Base-by-base conservation (phyloP, 2,329 filamentous ascomycete genomes). In the Calonectria pteridis region DNA sequence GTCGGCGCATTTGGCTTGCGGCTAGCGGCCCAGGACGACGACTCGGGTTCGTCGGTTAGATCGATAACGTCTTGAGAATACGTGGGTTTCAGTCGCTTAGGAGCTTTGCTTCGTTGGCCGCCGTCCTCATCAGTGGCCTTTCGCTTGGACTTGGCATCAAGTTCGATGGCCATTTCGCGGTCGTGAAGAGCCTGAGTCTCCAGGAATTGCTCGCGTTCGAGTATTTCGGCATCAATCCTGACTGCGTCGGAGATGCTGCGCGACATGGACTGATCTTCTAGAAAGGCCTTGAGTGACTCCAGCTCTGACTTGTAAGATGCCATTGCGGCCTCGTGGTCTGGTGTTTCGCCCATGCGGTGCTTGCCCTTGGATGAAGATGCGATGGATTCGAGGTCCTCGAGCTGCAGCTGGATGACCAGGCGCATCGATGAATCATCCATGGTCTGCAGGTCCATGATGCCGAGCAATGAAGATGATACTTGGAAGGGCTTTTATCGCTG, bases 191-290 rank as follows among this genome's bases (percentile, higher is more conserved):
- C 75, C 7, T 69, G 59, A 0, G 68, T 26, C 13, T 77, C 76
- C 0, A 33, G 35, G 1, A 33, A 2, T 13, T 53, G 51, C 3
- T 55, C 55, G 6, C 66, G 63, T 7, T 43, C 51, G 1, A 77
- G 66, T 4, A 53, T 0, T 1, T 11, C 20, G 0, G n/a, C 69
- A 18, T 77, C 72, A 0, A 62, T 10, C 0, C 64, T 43, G 0
- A 77, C 73, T 3, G 75, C 76, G 0, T 43, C 51, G 4, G 76
- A 66, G 3, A 77, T 73, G 6, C 76, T 77, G 1, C 29, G 33
- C 3, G 64, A 62, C 31, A 77, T 5, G 0, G 7, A 6, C 0
- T 40, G 67, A 6, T 76, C 76, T 0, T 69, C 66, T 0, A 72
- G 2, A 2, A 76, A 31, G 0, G 49, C 13, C 0, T 40, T 4